phyloP scores from a whole-genome alignment of 495 filamentous ascomycete genomes.

The Elasticomyces elasticus region DNA sequence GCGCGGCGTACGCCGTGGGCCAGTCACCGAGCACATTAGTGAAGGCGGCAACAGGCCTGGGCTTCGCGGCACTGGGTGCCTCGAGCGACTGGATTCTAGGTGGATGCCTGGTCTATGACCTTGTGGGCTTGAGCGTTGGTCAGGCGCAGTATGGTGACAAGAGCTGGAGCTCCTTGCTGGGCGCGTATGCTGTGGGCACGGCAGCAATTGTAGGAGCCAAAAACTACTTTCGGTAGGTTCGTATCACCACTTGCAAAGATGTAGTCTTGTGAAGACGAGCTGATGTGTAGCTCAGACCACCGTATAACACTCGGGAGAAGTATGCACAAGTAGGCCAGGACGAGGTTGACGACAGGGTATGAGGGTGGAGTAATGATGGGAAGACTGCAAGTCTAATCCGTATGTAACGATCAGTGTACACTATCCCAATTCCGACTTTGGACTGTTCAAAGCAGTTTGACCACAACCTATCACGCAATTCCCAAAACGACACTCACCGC shows the following conservation, averaged over 20 bases:
- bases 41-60: slow-evolving; percentile 41
- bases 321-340: slow-evolving; percentile 4
- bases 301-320: slow-evolving; percentile 1
- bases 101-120: slow-evolving; percentile 43
- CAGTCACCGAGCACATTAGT: slow-evolving; percentile 33
- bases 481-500: neutral
- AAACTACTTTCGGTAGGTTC: slow-evolving; percentile 39
- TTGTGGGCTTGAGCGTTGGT: slow-evolving; percentile 39
- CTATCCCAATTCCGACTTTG: neutral
- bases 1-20: slow-evolving; percentile 40
- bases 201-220: slow-evolving; percentile 42
- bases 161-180: slow-evolving; percentile 38
- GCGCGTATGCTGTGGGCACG: slow-evolving; percentile 36
- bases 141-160: slow-evolving; percentile 30
- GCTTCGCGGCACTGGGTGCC: slow-evolving; percentile 27
- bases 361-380: neutral
- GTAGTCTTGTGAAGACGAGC: neutral
- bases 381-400: neutral
- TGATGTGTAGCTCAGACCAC: slow-evolving; percentile 4
- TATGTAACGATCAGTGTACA: neutral
- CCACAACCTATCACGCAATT: neutral
- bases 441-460: neutral
- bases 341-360: slow-evolving; percentile 7
- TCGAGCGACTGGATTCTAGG: slow-evolving; percentile 44
- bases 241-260: neutral